Percentiles rank a stretch among this genome's conserved stretches.
Conservation (phyloP, 176 grass and related monocot species). For the Cenchrus purpureus region DNA sequence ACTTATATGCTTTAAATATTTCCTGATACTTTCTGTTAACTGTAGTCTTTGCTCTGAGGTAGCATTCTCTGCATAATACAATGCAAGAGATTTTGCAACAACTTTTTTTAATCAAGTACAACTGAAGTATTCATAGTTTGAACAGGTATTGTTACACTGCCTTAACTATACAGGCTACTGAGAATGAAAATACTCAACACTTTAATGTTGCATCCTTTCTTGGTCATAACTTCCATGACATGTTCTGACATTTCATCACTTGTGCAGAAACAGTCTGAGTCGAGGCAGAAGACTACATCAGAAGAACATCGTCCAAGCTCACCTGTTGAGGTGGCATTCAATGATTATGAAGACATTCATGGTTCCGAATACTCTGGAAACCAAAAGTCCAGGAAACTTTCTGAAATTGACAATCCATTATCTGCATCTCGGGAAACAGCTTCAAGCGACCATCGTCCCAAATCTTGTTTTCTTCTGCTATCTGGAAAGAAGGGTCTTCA, state of each 20-base stretch:
- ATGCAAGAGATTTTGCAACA: neutral
- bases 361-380: conserved; percentile 4
- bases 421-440: conserved; percentile 21
- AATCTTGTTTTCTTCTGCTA: conserved; percentile 5
- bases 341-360: too few relatives aligned
- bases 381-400: conserved; percentile 35
- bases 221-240: neutral
- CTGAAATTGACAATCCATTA: conserved; percentile 33
- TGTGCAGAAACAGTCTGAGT: conserved; percentile 27
- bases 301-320: conserved; percentile 28
- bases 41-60: too few relatives aligned
- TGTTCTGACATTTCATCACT: neutral
- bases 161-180: neutral
- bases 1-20: too few relatives aligned
- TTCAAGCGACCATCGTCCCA: conserved; percentile 26
- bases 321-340: neutral
- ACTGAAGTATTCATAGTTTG: neutral
- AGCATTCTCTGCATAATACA: neutral
- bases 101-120: neutral
- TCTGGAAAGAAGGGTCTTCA: conserved; percentile 3
- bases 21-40: too few relatives aligned
- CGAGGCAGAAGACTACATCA: conserved; percentile 30
- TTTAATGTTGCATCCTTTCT: too few relatives aligned
- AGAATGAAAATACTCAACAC: neutral
- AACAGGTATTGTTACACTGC: neutral